Conservation (phyloP, 2,329 filamentous ascomycete genomes). For the Fusarium sp. region DNA sequence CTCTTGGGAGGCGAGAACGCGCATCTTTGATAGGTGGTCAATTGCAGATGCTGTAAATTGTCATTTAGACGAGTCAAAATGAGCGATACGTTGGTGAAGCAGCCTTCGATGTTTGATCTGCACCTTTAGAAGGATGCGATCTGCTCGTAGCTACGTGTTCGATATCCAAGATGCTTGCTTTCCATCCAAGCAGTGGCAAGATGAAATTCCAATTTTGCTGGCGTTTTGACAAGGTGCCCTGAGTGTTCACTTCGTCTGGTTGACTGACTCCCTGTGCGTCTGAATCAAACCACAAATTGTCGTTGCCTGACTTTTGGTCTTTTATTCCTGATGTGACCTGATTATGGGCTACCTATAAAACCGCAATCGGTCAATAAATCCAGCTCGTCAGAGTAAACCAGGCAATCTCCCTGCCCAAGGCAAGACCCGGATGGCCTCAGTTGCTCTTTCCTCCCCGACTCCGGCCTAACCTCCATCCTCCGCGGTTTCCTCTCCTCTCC, state of each 20-base stretch:
- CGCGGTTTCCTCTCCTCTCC: conserved; percentile 10
- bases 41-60: conserved; percentile 5
- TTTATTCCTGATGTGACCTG: conserved; percentile 27
- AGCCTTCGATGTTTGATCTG: conserved; percentile 38
- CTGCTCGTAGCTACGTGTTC: conserved; percentile 26
- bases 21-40: conserved; percentile 24
- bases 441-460: conserved; percentile 7
- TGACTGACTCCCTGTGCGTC: conserved; percentile 23
- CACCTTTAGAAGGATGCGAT: conserved; percentile 32
- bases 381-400: conserved; percentile 9
- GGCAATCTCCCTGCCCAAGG: conserved; percentile 16
- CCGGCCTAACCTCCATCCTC: conserved; percentile 7
- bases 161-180: not conserved
- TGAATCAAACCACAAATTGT: conserved; percentile 29
- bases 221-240: conserved; percentile 18
- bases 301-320: conserved; percentile 38
- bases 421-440: conserved; percentile 32
- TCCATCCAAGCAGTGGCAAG: conserved; percentile 17
- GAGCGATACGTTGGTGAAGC: conserved; percentile 16
- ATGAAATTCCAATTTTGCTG: conserved; percentile 10
- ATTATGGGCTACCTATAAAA: conserved; percentile 20
- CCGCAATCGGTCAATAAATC: conserved; percentile 24
- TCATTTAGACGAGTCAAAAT: conserved; percentile 6
- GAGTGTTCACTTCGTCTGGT: conserved; percentile 5
- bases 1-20: conserved; percentile 30